phyloP scores from a whole-genome alignment of 1,284 basidiomycete genomes.

The Mixia osmundae region DNA sequence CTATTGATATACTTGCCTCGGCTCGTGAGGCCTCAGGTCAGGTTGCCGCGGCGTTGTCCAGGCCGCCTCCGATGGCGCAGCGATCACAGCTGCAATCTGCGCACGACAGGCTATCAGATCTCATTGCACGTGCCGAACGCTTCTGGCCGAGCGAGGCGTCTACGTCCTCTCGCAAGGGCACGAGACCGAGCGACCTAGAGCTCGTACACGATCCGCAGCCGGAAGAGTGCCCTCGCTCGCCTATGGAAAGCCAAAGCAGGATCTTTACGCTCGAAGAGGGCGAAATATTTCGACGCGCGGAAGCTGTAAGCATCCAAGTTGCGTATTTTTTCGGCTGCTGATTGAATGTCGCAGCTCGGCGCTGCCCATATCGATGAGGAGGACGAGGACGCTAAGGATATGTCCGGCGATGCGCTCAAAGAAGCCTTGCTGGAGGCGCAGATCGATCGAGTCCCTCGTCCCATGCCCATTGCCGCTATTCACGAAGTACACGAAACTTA shows the following conservation, averaged over 20 bases:
- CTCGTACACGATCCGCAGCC: not conserved
- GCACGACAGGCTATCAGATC: not conserved
- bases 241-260: constrained; percentile 15
- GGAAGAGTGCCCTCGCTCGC: constrained; percentile 8
- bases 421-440: too few relatives aligned
- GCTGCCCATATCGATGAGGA: too few relatives aligned
- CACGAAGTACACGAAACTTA: too few relatives aligned
- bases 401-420: constrained; percentile 1
- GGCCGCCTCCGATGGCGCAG: not conserved
- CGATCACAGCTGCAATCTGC: not conserved
- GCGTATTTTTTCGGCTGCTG: too few relatives aligned
- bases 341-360: too few relatives aligned
- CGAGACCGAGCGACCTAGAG: not conserved
- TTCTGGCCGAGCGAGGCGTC: not conserved
- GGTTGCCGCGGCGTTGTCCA: constrained; percentile 11
- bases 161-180: not conserved
- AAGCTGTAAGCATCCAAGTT: constrained; percentile 2
- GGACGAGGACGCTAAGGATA: not conserved
- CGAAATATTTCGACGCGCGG: constrained; percentile 44
- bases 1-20: constrained; percentile 29
- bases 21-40: constrained; percentile 18
- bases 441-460: too few relatives aligned
- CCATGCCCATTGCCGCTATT: too few relatives aligned
- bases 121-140: not conserved
- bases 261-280: constrained; percentile 22